Conservation (phyloP, 352 stramenopile genomes). For the Phytophthora ramorum region DNA sequence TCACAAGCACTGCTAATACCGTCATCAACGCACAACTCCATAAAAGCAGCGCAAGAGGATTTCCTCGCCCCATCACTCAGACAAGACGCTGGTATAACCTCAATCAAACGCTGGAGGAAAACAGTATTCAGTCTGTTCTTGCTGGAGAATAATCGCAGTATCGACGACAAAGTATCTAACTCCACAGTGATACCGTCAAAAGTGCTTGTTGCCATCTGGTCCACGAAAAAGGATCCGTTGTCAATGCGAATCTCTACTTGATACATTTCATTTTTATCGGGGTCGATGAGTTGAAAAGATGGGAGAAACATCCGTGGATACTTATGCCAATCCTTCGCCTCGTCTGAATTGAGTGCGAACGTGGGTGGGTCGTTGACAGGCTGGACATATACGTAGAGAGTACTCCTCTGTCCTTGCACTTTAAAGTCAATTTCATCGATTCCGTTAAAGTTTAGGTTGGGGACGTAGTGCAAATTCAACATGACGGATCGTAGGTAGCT, state of each 20-base stretch:
- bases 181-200: conserved; percentile 42
- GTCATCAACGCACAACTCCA: conserved; percentile 43
- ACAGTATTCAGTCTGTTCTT: conserved; percentile 40
- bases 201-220: conserved; percentile 9
- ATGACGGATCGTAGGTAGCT: conserved; percentile 10
- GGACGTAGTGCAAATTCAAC: conserved; percentile 24
- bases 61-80: background rate
- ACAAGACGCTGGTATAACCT: conserved; percentile 26
- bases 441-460: conserved; percentile 34
- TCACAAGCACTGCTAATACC: conserved; percentile 25
- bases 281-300: conserved; percentile 38
- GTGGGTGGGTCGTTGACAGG: conserved; percentile 35
- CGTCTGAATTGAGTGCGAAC: conserved; percentile 26
- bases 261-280: conserved; percentile 42
- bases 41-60: conserved; percentile 12
- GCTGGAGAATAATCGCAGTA: conserved; percentile 26
- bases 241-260: conserved; percentile 35
- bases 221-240: conserved; percentile 37
- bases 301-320: conserved; percentile 43
- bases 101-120: conserved; percentile 33
- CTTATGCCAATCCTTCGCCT: conserved; percentile 33
- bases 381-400: conserved; percentile 49
- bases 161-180: conserved; percentile 8
- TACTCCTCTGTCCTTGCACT: conserved; percentile 8
- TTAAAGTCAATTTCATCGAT: conserved; percentile 32